Evolutionary conservation across 371 early-diverging fungal genomes (phyloP).

Genomic region (Racocetra persica): DNA sequence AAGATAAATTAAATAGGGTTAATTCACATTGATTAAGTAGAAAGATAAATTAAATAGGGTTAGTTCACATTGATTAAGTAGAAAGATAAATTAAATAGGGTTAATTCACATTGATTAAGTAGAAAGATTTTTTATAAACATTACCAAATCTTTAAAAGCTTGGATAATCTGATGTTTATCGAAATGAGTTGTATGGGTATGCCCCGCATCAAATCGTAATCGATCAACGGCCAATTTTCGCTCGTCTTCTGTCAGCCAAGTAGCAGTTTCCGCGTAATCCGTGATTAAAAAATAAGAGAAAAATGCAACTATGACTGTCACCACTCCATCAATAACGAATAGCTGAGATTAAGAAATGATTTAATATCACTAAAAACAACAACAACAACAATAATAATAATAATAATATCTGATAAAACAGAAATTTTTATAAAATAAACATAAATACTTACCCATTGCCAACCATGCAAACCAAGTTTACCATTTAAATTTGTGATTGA

Average conservation of each 20-base stretch:
- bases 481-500: conserved; percentile 64
- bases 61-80: no score
- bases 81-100: no score
- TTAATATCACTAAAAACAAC: no score
- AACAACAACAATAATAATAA: conserved; percentile 52
- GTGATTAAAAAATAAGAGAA: conserved; percentile 62
- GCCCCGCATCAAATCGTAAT: conserved; percentile 50
- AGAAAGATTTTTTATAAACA: no score
- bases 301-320: conserved; percentile 56
- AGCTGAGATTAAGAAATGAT: conserved; percentile 63
- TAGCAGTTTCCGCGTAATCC: conserved; percentile 62
- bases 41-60: no score
- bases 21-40: no score
- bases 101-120: background rate
- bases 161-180: conserved; percentile 52
- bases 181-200: conserved; percentile 30
- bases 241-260: conserved; percentile 61
- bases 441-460: conserved; percentile 66
- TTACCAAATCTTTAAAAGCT: conserved; percentile 54
- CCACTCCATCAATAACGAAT: conserved; percentile 64
- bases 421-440: no score
- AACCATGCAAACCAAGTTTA: conserved; percentile 53
- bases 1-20: no score
- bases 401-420: background rate
- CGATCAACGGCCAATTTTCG: conserved; percentile 58